phyloP scores from a whole-genome alignment of 257 asterid genomes.

The Solanum chiquidenum region DNA sequence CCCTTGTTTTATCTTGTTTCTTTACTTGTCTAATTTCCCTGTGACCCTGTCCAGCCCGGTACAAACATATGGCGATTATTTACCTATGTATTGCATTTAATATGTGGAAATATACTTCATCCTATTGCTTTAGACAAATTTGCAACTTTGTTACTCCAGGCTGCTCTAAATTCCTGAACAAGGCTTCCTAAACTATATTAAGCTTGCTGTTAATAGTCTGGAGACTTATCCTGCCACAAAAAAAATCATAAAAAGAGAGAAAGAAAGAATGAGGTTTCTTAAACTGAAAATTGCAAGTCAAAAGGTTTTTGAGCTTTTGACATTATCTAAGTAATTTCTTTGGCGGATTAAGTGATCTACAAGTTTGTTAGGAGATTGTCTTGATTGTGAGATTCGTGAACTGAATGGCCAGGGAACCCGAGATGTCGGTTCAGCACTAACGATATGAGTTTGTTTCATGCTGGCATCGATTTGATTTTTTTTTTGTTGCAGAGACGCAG shows the following conservation, averaged over 20 bases:
- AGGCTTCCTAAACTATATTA: neutral
- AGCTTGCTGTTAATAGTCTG: neutral
- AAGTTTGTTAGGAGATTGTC: neutral
- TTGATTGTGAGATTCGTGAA: neutral
- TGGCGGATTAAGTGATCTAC: neutral
- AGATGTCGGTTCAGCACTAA: neutral
- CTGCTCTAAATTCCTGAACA: neutral
- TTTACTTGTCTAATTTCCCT: neutral
- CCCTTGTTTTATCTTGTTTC: neutral
- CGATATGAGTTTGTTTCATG: neutral
- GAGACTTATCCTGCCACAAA: neutral
- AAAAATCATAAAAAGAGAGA: neutral
- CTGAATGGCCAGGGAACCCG: neutral
- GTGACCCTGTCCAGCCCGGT: neutral
- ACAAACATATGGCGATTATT: neutral
- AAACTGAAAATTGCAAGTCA: neutral
- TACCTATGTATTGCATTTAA: neutral
- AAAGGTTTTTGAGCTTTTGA: neutral
- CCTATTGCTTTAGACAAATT: neutral
- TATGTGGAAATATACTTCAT: neutral
- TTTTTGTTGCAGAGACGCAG: constrained; percentile 62
- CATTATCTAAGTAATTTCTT: neutral
- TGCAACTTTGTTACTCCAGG: neutral
- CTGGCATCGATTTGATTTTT: neutral
- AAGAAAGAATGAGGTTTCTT: neutral